Percentiles rank a stretch among this genome's conserved stretches.
Conservation (phyloP, 1,284 basidiomycete genomes). For the Thecaphora thlaspeos region DNA sequence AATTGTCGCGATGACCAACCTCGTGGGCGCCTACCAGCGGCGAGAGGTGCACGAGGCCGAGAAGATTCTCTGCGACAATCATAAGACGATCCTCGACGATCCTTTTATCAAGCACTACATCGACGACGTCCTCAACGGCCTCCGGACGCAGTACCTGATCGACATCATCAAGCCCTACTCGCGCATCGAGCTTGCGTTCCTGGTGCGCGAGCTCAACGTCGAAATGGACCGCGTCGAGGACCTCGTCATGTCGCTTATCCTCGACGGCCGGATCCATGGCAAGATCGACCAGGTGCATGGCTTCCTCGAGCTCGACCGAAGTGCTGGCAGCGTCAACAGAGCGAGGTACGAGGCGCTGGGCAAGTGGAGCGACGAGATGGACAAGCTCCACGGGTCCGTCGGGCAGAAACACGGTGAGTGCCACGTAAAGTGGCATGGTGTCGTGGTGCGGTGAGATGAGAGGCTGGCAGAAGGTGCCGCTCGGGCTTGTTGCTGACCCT, state of each 20-base stretch:
- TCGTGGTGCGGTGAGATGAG: too few relatives aligned
- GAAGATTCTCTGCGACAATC: conserved; percentile 88
- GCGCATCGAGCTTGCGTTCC: conserved; percentile 73
- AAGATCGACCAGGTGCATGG: conserved; percentile 93
- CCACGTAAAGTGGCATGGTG: too few relatives aligned
- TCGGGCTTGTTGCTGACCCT: too few relatives aligned
- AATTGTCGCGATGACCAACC: conserved; percentile 95
- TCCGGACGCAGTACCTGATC: conserved; percentile 93
- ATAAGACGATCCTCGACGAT: conserved; percentile 90
- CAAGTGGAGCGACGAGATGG: conserved; percentile 76
- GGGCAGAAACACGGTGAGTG: conserved; percentile 64
- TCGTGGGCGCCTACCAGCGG: conserved; percentile 92
- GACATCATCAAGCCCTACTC: conserved; percentile 97
- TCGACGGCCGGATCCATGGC: conserved; percentile 92
- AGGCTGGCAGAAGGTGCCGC: too few relatives aligned
- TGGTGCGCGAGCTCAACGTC: conserved; percentile 81
- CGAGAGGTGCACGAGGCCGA: conserved; percentile 94
- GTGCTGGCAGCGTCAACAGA: conserved; percentile 71
- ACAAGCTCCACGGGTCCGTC: conserved; percentile 70
- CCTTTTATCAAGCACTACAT: conserved; percentile 89
- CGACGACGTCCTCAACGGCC: conserved; percentile 85
- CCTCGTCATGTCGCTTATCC: conserved; percentile 84
- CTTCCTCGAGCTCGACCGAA: conserved; percentile 76
- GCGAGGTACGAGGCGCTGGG: conserved; percentile 77
- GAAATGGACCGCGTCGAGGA: conserved; percentile 84